These are phyloP conservation scores for Amanita subjunquillea DNA, from an alignment of 768 basidiomycete genomes.

Conservation along the genomic window DNA sequence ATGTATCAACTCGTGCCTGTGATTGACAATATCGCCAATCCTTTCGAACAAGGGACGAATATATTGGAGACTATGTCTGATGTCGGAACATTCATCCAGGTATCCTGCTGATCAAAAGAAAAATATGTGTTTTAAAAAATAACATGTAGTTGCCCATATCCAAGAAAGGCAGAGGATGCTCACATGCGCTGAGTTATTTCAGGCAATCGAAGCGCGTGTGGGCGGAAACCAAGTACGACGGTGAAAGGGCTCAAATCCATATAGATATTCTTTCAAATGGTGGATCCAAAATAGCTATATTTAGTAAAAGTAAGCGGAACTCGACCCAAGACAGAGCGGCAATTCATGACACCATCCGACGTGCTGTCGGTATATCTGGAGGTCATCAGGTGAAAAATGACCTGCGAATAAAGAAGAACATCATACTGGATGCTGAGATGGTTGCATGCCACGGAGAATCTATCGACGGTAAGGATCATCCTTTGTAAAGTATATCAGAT, in stretches of 20 bases:
- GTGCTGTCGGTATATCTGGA: conserved; percentile 38
- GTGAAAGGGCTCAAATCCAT: conserved; percentile 92
- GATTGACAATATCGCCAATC: conserved; percentile 44
- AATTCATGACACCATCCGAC: conserved; percentile 51
- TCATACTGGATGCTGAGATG: conserved; percentile 81
- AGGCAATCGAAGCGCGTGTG: conserved; percentile 39
- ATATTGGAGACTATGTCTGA: conserved; percentile 24
- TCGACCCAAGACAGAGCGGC: conserved; percentile 68
- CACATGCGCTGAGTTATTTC: conserved; percentile 43
- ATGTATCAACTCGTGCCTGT: conserved; percentile 46
- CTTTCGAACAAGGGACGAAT: conserved; percentile 25
- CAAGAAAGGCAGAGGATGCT: conserved; percentile 55
- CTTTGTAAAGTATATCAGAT: background rate
- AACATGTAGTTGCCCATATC: conserved; percentile 70
- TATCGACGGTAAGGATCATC: conserved; percentile 55
- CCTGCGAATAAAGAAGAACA: conserved; percentile 22
- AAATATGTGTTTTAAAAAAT: background rate
- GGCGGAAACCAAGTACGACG: conserved; percentile 93
- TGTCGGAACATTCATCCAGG: conserved; percentile 28
- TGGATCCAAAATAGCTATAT: conserved; percentile 54
- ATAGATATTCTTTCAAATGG: conserved; percentile 36
- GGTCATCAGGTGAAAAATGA: background rate
- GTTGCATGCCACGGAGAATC: conserved; percentile 62
- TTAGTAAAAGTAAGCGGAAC: conserved; percentile 81
- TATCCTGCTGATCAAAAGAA: background rate